Evolutionary conservation across 2,329 filamentous ascomycete genomes (phyloP).

Genomic region (Paracoccidioides brasiliensis): DNA sequence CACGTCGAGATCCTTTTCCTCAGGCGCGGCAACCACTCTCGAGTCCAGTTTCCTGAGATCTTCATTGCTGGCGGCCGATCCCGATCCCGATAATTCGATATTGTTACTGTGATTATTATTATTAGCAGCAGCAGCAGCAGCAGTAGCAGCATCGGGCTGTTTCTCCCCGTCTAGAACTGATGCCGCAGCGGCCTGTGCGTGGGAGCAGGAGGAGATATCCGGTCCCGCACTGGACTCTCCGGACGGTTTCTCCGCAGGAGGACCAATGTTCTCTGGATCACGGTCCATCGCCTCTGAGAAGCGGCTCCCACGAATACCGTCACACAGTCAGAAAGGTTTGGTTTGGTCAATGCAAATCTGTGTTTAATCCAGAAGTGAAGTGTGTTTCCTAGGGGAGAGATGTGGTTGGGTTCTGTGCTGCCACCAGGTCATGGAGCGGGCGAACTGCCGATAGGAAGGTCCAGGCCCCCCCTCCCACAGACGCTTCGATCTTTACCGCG

Average conservation of each 20-base stretch:
- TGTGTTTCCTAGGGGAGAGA: not conserved
- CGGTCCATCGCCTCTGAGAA: not conserved
- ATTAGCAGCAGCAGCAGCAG: too few species aligned
- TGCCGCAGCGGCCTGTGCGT: not conserved
- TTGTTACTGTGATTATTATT: not conserved
- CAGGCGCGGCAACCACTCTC: constrained; percentile 25
- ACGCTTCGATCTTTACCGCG: not conserved
- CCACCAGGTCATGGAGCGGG: not conserved
- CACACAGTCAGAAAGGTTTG: not conserved
- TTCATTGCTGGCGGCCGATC: constrained; percentile 1
- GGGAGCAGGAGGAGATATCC: not conserved
- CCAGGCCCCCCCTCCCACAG: not conserved
- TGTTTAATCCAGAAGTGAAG: not conserved
- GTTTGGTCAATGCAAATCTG: not conserved
- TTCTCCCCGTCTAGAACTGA: not conserved
- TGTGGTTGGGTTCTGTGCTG: too few species aligned
- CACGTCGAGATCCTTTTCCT: constrained; percentile 33
- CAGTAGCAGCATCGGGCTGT: constrained; percentile 2
- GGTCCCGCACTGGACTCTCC: not conserved
- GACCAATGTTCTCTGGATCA: not conserved
- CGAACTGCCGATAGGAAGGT: not conserved
- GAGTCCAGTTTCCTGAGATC: constrained; percentile 25
- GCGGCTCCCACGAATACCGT: not conserved
- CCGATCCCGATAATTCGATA: not conserved
- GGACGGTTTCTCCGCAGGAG: not conserved